Percentiles rank a stretch among this genome's conserved stretches.
These are phyloP conservation scores for Scheffersomyces insectosa DNA, from an alignment of 1,139 yeast species.

Conservation along the genomic window DNA sequence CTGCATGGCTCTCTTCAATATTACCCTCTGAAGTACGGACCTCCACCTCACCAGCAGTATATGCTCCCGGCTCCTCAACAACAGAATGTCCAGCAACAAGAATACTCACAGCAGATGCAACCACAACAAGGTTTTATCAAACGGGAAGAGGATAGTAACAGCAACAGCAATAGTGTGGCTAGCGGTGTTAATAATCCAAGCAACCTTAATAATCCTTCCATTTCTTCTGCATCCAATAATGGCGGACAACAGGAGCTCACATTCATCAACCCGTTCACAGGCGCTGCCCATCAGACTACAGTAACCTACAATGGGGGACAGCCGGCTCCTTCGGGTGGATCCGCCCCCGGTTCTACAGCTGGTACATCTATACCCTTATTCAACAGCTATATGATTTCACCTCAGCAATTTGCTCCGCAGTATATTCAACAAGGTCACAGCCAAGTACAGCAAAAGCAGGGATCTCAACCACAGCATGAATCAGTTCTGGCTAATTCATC, in stretches of 20 bases:
- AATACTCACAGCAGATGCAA: constrained; percentile 7
- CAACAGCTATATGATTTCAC: constrained; percentile 8
- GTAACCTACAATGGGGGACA: constrained; percentile 6
- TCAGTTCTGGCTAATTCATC: neutral
- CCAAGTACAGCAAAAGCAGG: constrained; percentile 5
- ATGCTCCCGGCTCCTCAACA: constrained; percentile 10
- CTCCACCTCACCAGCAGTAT: constrained; percentile 8
- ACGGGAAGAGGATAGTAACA: neutral
- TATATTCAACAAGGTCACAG: constrained; percentile 6
- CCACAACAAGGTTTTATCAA: neutral
- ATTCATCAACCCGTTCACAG: constrained; percentile 13
- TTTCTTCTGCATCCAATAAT: constrained; percentile 2
- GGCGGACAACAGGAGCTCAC: constrained; percentile 6
- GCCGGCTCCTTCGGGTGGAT: neutral
- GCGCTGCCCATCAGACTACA: constrained; percentile 10
- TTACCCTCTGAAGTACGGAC: constrained; percentile 7
- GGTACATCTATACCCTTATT: constrained; percentile 7
- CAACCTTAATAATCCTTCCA: no score
- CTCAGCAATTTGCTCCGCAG: constrained; percentile 12
- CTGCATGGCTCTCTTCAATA: constrained; percentile 5
- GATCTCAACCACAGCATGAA: constrained; percentile 4
- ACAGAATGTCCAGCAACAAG: constrained; percentile 4
- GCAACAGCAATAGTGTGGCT: neutral
- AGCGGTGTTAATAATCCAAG: no score
- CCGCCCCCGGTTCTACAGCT: constrained; percentile 3